Evolutionary conservation across 2,329 filamentous ascomycete genomes (phyloP).

Genomic region (Aspergillus floridensis): DNA sequence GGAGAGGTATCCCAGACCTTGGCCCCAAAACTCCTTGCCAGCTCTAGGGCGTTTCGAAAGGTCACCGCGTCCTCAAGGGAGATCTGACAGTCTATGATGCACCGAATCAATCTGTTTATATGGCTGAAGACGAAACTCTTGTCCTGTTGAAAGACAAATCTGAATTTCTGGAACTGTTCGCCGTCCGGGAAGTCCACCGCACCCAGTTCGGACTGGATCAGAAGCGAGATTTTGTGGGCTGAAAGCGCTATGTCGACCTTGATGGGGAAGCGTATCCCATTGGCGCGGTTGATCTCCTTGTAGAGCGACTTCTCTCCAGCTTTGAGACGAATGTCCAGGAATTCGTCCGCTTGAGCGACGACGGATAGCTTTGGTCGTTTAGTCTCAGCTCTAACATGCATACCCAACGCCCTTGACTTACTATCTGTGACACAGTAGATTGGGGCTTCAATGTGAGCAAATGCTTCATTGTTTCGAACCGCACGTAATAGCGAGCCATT

Average conservation of each 20-base stretch:
- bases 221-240: slow-evolving; percentile 72
- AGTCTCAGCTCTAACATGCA: neutral
- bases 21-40: slow-evolving; percentile 73
- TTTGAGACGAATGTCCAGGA: slow-evolving; percentile 69
- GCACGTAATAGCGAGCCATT: slow-evolving; percentile 80
- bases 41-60: slow-evolving; percentile 67
- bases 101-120: slow-evolving; percentile 67
- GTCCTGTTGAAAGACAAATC: slow-evolving; percentile 59
- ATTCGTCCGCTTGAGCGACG: slow-evolving; percentile 68
- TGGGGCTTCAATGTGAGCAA: slow-evolving; percentile 62
- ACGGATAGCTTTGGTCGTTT: slow-evolving; percentile 56
- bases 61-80: slow-evolving; percentile 63
- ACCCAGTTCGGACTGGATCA: slow-evolving; percentile 74
- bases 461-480: slow-evolving; percentile 74
- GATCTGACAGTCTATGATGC: slow-evolving; percentile 72
- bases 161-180: slow-evolving; percentile 57
- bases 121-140: slow-evolving; percentile 65
- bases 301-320: slow-evolving; percentile 66
- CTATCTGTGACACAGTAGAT: slow-evolving; percentile 65
- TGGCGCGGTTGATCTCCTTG: slow-evolving; percentile 68
- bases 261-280: slow-evolving; percentile 67
- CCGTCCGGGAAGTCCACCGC: slow-evolving; percentile 61
- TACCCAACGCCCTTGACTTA: slow-evolving; percentile 35
- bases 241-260: slow-evolving; percentile 64
- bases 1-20: slow-evolving; percentile 78